These are phyloP conservation scores for Dictyophora rubrovolvata DNA, from an alignment of 768 basidiomycete species.

Conservation along the genomic window DNA sequence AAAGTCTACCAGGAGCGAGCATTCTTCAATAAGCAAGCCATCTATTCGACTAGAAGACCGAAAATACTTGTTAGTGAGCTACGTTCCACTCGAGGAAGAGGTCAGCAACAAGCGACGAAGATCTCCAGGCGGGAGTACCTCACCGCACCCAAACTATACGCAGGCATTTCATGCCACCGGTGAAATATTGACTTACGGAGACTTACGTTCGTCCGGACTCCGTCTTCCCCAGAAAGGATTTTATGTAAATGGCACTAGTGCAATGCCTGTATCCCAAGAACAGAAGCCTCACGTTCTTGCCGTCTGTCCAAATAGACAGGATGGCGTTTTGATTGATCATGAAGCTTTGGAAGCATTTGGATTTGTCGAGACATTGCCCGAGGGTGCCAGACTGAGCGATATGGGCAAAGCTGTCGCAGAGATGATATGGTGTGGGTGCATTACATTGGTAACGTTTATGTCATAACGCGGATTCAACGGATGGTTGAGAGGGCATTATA, in stretches of 20 bases:
- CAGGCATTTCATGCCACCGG: not conserved
- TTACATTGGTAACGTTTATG: conserved; percentile 5
- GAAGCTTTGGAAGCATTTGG: conserved; percentile 3
- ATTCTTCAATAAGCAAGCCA: not conserved
- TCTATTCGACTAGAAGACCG: conserved; percentile 1
- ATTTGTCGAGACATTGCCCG: not conserved
- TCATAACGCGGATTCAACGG: not conserved
- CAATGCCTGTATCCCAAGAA: not conserved
- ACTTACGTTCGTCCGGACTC: conserved; percentile 1
- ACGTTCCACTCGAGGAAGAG: not conserved
- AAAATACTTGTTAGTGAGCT: conserved; percentile 2
- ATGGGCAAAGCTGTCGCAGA: conserved; percentile 6
- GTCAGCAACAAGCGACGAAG: not conserved
- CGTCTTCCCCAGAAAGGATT: conserved; percentile 8
- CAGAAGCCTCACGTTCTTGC: conserved; percentile 1
- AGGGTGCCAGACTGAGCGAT: conserved; percentile 1
- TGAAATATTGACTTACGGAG: not conserved
- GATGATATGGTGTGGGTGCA: conserved; percentile 9
- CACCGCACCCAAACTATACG: not conserved
- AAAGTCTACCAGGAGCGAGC: not conserved
- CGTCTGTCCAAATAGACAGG: not conserved
- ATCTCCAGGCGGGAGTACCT: conserved; percentile 1
- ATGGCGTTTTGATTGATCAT: conserved; percentile 2
- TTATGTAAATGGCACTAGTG: not conserved
- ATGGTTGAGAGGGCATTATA: not conserved